phyloP scores from a whole-genome alignment of 2,329 filamentous ascomycete species.

The Cephalotrichum gorgonifer region DNA sequence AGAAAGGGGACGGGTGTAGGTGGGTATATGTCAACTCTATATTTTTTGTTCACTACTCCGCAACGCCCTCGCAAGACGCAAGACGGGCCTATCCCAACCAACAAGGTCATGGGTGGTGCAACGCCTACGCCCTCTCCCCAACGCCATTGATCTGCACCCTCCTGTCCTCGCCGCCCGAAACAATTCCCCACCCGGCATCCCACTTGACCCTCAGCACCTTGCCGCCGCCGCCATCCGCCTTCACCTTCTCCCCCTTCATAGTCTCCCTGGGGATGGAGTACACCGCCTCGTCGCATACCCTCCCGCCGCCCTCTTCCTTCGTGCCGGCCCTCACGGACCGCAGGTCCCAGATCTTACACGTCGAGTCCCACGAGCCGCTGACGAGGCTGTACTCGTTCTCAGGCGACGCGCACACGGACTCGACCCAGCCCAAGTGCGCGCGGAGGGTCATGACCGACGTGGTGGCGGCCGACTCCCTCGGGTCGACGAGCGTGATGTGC shows the following conservation, averaged over 20 bases:
- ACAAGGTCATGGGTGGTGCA: too few relatives aligned
- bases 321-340: slow-evolving; percentile 53
- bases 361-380: slow-evolving; percentile 85
- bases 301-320: slow-evolving; percentile 49
- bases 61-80: too few relatives aligned
- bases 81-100: neutral
- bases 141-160: slow-evolving; percentile 75
- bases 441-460: slow-evolving; percentile 84
- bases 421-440: slow-evolving; percentile 71
- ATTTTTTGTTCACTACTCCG: too few relatives aligned
- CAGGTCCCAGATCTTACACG: slow-evolving; percentile 89
- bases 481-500: slow-evolving; percentile 89
- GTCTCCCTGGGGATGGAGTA: slow-evolving; percentile 68
- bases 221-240: slow-evolving; percentile 65
- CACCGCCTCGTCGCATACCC: slow-evolving; percentile 59
- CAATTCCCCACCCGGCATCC: slow-evolving; percentile 79
- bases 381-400: slow-evolving; percentile 74
- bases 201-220: slow-evolving; percentile 87
- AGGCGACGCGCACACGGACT: slow-evolving; percentile 37
- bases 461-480: slow-evolving; percentile 63
- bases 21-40: too few relatives aligned
- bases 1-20: neutral
- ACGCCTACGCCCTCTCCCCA: slow-evolving; percentile 1
- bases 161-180: slow-evolving; percentile 89
- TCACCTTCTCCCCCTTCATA: slow-evolving; percentile 51